Evolutionary conservation across 2,329 filamentous ascomycete species (phyloP), one percentile per base, ranked within the genome.

Genomic region (Epichloe hybrida): DNA sequence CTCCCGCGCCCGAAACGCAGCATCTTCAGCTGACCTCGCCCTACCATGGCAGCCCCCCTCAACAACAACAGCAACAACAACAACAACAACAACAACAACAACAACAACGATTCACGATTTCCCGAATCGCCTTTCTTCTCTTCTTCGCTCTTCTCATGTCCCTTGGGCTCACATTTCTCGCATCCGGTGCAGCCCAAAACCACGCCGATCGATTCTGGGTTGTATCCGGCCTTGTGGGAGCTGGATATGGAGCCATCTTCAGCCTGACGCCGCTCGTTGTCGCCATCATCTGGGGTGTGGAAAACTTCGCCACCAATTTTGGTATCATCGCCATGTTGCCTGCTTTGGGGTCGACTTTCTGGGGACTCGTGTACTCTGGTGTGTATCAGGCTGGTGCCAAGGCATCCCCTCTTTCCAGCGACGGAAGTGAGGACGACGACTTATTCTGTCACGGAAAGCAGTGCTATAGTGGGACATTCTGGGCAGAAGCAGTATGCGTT

Each of bases 271-370:
- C 93, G 2, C 90, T 97, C 56, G 87, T 97, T 51, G 85, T 96
- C 58, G 88, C 84, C n/a, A 89, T 96, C 9, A 91, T 98, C 44
- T 98, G 93, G 93, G 93, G 93, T 27, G 89, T 95, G 0, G 90
- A 97, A 71, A 98, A 97, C 65, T 97, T 98, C 64, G 93, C 88
- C 52, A 98, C 93, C 0, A 97, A 98, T 61, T 98, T 91, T 82
- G 93, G 93, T 9, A 90, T 97, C 54, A 82, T 97, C 7, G 89
- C 90, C 41, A 93, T 94, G 74, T 83, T 91, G 51, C 93, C 93
- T 3, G 93, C 93, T 0, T 69, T 86, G 0, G 93, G 91, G 0
- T 89, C 91, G 0, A 88, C 88, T 0, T 76, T 95, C 35, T 98
- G 91, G 89, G 88, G 90, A 0, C 66, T 93, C 0, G 72, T 96